Evolutionary conservation across 2,329 filamentous ascomycete genomes (phyloP), one percentile per base, ranked within the genome.

Genomic region (Cladophialophora immunda): DNA sequence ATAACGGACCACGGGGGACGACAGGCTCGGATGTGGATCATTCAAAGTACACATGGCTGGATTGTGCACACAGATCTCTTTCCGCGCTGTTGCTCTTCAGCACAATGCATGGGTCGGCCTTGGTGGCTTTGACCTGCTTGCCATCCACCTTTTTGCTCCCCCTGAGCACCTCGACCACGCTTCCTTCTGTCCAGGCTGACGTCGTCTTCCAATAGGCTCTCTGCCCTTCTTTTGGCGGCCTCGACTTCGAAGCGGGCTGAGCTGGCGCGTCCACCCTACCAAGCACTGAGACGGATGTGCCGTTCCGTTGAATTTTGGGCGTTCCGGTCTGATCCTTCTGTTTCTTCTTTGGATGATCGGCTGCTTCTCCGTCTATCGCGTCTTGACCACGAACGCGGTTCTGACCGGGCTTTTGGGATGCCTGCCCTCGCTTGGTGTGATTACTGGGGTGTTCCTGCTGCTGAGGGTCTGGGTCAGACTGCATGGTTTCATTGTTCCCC

Each of bases 131-230:
- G 22, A 30, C 36, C 25, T 36, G 27, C 45, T 61, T 36, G 17
- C 71, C 76, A 22, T 59, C 19, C 38, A 59, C 76, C 34, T 74
- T 75, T 75, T 80, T 82, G 50, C 76, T 73, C 55, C 76, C 75
- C 32, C 76, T 79, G 47, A 81, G 69, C 36, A 81, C 75, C 67
- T 83, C 81, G 3, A 80, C 74, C 0, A 81, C 80, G 62, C 78
- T 77, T 1, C 80, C 81, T 38, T 80, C 75, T 3, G 81, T 75
- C 60, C 74, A 79, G 0, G 80, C 36, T 4, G 22, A 13, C n/a
- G 25, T 8, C 27, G 11, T 7, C 38, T 27, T 32, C 27, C 45
- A 47, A 29, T 47, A 22, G 15, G 45, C 56, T 30, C 15, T 30
- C 1, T 45, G 22, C 25, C 22, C n/a, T 3, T 30, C 32, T 38